Evolutionary conservation across 805 yeast genomes (phyloP).

Genomic region (Saturnispora dispora): DNA sequence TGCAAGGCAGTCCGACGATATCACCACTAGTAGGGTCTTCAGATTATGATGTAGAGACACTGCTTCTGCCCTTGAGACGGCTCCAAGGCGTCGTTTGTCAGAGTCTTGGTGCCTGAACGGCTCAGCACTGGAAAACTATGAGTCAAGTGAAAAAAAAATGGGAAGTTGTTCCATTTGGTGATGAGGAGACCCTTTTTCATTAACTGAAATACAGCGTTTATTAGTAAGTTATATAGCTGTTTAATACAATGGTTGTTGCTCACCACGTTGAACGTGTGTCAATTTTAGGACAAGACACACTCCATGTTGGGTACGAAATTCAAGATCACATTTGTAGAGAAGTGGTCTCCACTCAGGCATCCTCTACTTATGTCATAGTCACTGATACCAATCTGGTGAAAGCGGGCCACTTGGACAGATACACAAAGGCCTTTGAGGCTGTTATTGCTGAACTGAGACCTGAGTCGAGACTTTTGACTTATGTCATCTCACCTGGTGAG

Average conservation of each 20-base stretch:
- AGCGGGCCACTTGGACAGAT: conserved; percentile 49
- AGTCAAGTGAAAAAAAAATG: background rate
- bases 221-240: background rate
- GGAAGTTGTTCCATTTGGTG: background rate
- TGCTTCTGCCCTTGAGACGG: background rate
- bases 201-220: background rate
- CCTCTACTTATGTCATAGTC: conserved; percentile 87
- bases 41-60: background rate
- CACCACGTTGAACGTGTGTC: conserved; percentile 41
- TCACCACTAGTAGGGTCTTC: background rate
- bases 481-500: conserved; percentile 86
- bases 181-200: background rate
- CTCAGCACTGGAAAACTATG: background rate
- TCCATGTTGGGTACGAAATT: conserved; percentile 85
- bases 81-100: background rate
- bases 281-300: conserved; percentile 73
- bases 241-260: conserved; percentile 3
- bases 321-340: conserved; percentile 65
- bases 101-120: background rate
- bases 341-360: conserved; percentile 49
- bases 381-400: conserved; percentile 75
- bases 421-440: conserved; percentile 34
- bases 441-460: conserved; percentile 34
- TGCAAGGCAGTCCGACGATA: background rate
- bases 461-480: conserved; percentile 58